Base-by-base conservation (phyloP, 129 eudicot genomes). In the Glebionis coronaria region DNA sequence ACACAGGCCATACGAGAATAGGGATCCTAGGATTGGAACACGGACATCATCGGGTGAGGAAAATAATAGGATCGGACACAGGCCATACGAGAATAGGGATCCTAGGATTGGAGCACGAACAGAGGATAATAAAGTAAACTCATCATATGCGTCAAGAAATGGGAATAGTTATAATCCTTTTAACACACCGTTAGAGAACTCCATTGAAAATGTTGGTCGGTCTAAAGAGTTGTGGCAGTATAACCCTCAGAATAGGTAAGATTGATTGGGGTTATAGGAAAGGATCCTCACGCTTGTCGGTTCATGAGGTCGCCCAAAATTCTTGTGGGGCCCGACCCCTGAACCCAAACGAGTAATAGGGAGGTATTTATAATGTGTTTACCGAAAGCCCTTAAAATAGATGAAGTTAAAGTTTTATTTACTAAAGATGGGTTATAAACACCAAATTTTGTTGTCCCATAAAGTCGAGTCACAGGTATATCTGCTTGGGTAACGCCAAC, bases 221-320 rank as follows among this genome's bases (percentile, higher is more conserved):
- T 75, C 90, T 4, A 75, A 84, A 67, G 86, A 76, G 67, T 65
- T 77, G 11, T 83, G 83, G 90, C 90, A 84, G 65, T 60, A 77
- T 59, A 82, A 69, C 7, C 42, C 42, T 35, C 70, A 87, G 53
- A 83, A 81, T 70, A 28, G 74, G 44, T 67, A 45, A 76, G 18
- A 58, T 61, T 50, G 18, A 58, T 61, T 50, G 83, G 85, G 64
- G 66, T 75, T 65, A 31, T 63, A 40, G 85, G 83, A 56, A 85
- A 75, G 70, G 87, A 62, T 85, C 81, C 55, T 59, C 61, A 44
- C 84, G 74, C 69, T 29, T 53, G 35, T 55, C 44, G 70, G 61
- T 54, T 38, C 12, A 61, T 10, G 15, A 57, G 54, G 29, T 63
- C 44, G 29, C 44, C 23, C 31, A 56, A 29, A 12, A 25, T 54